Evolutionary conservation across 495 filamentous ascomycete genomes (phyloP).

Genomic region (Copromyces sp.): DNA sequence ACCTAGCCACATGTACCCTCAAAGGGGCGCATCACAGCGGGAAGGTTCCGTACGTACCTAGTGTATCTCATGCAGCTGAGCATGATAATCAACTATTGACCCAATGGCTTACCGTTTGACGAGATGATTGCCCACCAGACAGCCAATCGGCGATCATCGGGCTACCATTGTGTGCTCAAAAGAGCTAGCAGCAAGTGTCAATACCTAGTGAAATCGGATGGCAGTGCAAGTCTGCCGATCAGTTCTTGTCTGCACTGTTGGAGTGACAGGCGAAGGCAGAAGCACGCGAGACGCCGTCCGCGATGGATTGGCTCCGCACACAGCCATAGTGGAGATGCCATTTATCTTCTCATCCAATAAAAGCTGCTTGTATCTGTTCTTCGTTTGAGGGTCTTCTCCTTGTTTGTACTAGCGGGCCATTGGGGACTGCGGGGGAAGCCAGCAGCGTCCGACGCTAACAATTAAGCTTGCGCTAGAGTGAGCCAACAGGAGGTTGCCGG

Average conservation of each 20-base stretch:
- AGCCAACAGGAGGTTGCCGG: constrained; percentile 5
- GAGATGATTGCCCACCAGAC: not conserved
- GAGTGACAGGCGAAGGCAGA: not conserved
- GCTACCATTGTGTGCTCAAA: not conserved
- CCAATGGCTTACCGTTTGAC: not conserved
- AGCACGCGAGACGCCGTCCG: not conserved
- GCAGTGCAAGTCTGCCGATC: not conserved
- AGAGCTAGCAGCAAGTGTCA: not conserved
- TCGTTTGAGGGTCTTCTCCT: not conserved
- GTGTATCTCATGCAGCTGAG: not conserved
- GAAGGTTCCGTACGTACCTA: not conserved
- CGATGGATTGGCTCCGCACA: not conserved
- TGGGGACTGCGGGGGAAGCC: not conserved
- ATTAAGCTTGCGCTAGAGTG: constrained; percentile 5
- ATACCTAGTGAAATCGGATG: not conserved
- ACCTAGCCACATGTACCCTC: not conserved
- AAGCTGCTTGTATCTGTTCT: not conserved
- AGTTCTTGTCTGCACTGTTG: not conserved
- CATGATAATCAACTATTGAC: not conserved
- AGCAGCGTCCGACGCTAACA: constrained; percentile 6
- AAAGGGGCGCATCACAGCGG: not conserved
- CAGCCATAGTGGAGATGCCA: not conserved
- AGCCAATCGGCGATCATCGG: not conserved
- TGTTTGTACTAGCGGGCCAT: not conserved
- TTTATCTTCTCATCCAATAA: not conserved